These are phyloP conservation scores for Blastocystis sp. DNA, from an alignment of 352 stramenopile species.

Conservation along the genomic window DNA sequence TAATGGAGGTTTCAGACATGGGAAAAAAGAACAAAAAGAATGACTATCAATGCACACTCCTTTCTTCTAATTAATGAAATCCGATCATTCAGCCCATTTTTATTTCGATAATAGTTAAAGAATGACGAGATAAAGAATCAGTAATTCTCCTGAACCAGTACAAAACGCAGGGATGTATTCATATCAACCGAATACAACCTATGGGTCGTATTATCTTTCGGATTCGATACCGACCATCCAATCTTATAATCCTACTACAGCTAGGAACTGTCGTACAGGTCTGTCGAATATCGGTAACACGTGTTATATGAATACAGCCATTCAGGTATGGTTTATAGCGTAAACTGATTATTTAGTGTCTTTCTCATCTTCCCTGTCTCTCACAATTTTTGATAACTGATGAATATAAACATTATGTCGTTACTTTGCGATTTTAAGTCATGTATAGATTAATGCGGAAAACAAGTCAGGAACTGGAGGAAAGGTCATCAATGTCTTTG, in stretches of 20 bases:
- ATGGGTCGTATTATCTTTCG: background rate
- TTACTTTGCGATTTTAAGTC: background rate
- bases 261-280: slow-evolving; percentile 51
- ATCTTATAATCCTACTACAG: background rate
- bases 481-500: slow-evolving; percentile 79
- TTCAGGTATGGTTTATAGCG: slow-evolving; percentile 9
- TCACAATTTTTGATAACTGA: slow-evolving; percentile 64
- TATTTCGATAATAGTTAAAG: too few relatives aligned
- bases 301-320: slow-evolving; percentile 70
- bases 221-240: background rate
- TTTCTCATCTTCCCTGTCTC: slow-evolving; percentile 63
- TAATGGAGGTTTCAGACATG: too few relatives aligned
- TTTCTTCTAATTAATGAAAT: too few relatives aligned
- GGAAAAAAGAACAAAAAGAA: too few relatives aligned
- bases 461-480: slow-evolving; percentile 81
- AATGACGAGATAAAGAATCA: too few relatives aligned
- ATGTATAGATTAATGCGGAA: slow-evolving; percentile 77
- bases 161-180: background rate
- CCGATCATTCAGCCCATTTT: too few relatives aligned
- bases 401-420: slow-evolving; percentile 64
- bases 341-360: slow-evolving; percentile 31
- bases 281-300: slow-evolving; percentile 69
- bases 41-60: too few relatives aligned
- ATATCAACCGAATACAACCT: background rate
- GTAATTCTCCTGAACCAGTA: too few relatives aligned